Conservation (phyloP, 352 stramenopile species). For the Globisporangium mamillatum region DNA sequence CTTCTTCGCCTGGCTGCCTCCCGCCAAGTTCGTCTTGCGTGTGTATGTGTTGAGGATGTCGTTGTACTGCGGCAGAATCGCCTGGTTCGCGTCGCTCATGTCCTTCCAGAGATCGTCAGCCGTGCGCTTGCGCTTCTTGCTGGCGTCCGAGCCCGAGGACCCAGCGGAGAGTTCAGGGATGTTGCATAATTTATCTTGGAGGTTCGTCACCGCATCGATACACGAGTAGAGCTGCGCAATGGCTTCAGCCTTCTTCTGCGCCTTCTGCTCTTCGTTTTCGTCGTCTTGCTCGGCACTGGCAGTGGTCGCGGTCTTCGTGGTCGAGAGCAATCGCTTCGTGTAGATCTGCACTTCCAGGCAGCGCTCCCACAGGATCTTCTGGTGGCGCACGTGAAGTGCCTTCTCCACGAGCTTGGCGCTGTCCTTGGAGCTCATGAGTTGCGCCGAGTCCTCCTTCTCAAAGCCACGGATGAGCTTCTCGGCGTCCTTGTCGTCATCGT, state of each 20-base stretch:
- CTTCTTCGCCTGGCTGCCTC: conserved; percentile 72
- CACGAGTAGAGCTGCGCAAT: conserved; percentile 53
- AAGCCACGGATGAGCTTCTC: conserved; percentile 80
- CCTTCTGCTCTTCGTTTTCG: conserved; percentile 23
- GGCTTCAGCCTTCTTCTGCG: conserved; percentile 33
- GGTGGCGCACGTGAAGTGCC: conserved; percentile 72
- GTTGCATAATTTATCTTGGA: conserved; percentile 75
- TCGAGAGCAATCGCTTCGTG: conserved; percentile 70
- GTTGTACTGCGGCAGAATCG: conserved; percentile 72
- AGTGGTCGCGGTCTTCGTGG: conserved; percentile 29
- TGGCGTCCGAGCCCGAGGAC: conserved; percentile 12
- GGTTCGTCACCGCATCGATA: conserved; percentile 53
- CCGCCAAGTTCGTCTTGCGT: conserved; percentile 67
- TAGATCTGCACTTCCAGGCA: conserved; percentile 86
- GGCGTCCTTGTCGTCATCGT: conserved; percentile 49
- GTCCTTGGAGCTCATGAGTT: conserved; percentile 74
- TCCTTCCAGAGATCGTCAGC: conserved; percentile 56
- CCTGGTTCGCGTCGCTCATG: conserved; percentile 37
- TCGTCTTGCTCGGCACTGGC: conserved; percentile 8
- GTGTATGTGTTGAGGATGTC: conserved; percentile 80
- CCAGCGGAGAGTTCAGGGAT: conserved; percentile 39
- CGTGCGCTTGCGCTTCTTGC: conserved; percentile 68
- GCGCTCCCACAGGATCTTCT: conserved; percentile 84
- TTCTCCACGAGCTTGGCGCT: conserved; percentile 77
- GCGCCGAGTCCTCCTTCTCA: conserved; percentile 72